Conservation (phyloP, 257 asterid species). For the Primulina eburnea region DNA sequence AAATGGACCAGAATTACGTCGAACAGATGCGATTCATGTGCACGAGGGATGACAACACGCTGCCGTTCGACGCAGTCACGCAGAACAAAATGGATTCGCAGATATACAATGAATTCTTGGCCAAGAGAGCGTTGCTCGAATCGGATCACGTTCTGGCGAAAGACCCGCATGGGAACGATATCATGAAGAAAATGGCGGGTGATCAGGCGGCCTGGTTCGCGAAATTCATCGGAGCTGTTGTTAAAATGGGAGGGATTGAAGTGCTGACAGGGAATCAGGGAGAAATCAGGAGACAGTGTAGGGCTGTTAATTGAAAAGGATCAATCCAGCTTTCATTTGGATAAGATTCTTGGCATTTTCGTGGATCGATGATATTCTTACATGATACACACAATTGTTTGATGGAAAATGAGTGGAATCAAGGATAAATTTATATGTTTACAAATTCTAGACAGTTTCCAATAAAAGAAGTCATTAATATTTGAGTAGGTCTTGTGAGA, state of each 20-base stretch:
- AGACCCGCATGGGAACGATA: constrained; percentile 28
- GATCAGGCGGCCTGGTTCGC: constrained; percentile 48
- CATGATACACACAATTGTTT: no score
- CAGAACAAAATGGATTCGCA: constrained; percentile 53
- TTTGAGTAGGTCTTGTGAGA: no score
- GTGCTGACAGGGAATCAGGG: constrained; percentile 58
- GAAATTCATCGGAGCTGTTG: constrained; percentile 36
- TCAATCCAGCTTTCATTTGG: no score
- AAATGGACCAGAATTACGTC: constrained; percentile 37
- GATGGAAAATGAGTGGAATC: no score
- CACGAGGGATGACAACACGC: constrained; percentile 14
- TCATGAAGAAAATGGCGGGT: constrained; percentile 35
- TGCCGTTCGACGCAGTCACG: constrained; percentile 53
- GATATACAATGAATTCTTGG: constrained; percentile 44
- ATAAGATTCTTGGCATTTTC: no score
- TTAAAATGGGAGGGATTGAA: constrained; percentile 37
- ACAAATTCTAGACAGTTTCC: no score
- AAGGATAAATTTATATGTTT: no score
- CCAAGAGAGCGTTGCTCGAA: constrained; percentile 46
- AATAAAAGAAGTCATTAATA: no score
- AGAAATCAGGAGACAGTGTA: constrained; percentile 61
- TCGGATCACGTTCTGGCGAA: constrained; percentile 47
- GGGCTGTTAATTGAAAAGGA: constrained; percentile 33
- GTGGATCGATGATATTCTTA: no score
- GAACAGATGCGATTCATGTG: constrained; percentile 40